A percentile compares a stretch with the other conserved stretches of the same genome.
Conservation (phyloP, 495 filamentous ascomycete genomes). For the Evansstolkia leycettana region DNA sequence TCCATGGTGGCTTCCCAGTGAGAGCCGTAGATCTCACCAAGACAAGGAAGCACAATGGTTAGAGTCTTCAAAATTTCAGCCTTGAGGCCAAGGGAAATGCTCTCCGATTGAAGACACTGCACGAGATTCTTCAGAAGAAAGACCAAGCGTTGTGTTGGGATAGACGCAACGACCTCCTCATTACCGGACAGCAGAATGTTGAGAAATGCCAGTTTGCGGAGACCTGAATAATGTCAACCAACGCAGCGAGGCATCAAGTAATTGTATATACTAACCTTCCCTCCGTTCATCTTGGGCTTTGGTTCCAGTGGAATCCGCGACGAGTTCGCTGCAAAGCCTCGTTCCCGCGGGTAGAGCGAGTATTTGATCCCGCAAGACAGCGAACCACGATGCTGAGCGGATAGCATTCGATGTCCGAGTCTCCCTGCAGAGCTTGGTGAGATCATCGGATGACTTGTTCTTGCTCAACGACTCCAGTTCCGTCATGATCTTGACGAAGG, state of each 20-base stretch:
- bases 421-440: constrained; percentile 23
- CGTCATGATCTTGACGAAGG: constrained; percentile 29
- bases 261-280: constrained; percentile 24
- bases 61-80: constrained; percentile 51
- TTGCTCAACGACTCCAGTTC: constrained; percentile 12
- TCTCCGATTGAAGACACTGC: constrained; percentile 50
- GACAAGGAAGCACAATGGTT: constrained; percentile 50
- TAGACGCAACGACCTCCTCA: constrained; percentile 32
- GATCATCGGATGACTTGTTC: constrained; percentile 18
- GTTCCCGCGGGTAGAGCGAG: constrained; percentile 25
- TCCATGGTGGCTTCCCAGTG: constrained; percentile 66
- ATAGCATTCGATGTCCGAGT: constrained; percentile 26
- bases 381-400: constrained; percentile 27
- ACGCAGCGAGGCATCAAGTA: background rate
- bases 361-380: constrained; percentile 21
- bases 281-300: constrained; percentile 24
- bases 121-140: constrained; percentile 72
- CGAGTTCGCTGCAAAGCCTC: constrained; percentile 43
- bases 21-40: constrained; percentile 68
- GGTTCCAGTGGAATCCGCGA: constrained; percentile 46
- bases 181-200: constrained; percentile 44
- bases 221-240: constrained; percentile 22
- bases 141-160: constrained; percentile 70
- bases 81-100: constrained; percentile 23
- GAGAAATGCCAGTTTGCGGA: constrained; percentile 42